These are phyloP conservation scores for Cryptosporidium baileyi DNA, from an alignment of 169 alveolate species.

Conservation along the genomic window DNA sequence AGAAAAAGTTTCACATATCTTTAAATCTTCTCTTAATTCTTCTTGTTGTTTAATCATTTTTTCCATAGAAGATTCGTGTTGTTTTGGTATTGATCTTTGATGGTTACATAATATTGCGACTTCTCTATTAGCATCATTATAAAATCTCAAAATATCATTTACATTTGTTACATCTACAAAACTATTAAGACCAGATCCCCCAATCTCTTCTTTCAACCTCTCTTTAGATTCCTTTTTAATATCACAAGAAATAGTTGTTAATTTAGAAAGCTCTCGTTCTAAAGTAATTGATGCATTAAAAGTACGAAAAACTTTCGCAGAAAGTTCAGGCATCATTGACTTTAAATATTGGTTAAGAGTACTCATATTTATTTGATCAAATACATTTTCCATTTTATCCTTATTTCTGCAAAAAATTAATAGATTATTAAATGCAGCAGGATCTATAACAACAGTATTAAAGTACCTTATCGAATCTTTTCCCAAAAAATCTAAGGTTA, in stretches of 20 bases:
- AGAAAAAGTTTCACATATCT: conserved; percentile 82
- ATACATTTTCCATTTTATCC: conserved; percentile 89
- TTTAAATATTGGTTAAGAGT: conserved; percentile 93
- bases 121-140: conserved; percentile 95
- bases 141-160: conserved; percentile 89
- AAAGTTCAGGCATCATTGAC: conserved; percentile 94
- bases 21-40: conserved; percentile 83
- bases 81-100: conserved; percentile 92
- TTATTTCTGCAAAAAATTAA: conserved; percentile 85
- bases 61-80: conserved; percentile 91
- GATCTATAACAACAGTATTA: conserved; percentile 89
- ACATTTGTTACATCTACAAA: conserved; percentile 80
- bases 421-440: conserved; percentile 84
- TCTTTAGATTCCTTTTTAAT: background rate
- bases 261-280: conserved; percentile 87
- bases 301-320: conserved; percentile 99
- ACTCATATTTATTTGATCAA: conserved; percentile 84
- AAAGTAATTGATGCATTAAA: conserved; percentile 98
- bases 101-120: conserved; percentile 99
- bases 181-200: background rate
- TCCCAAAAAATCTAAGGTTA: conserved; percentile 94
- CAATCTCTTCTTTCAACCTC: background rate
- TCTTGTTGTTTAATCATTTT: conserved; percentile 87
- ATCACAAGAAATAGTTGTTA: conserved; percentile 25
- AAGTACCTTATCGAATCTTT: conserved; percentile 96